phyloP scores from a whole-genome alignment of 148 eudicot genomes.

The Amaranthus hypochondriacus region DNA sequence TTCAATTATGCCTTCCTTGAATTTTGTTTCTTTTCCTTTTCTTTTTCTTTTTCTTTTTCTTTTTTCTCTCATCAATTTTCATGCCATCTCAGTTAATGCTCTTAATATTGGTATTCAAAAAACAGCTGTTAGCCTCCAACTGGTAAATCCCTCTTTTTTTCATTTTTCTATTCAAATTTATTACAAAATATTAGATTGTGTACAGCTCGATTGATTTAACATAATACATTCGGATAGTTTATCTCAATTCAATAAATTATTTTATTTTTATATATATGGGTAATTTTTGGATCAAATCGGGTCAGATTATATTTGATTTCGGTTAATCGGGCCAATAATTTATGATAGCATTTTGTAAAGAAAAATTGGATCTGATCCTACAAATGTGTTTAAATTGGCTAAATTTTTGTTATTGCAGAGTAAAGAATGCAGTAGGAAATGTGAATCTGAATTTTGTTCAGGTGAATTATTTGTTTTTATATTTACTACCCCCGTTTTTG shows the following conservation, averaged over 20 bases:
- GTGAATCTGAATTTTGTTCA: conserved; percentile 67
- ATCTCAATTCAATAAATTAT: too few relatives aligned
- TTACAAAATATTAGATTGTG: too few relatives aligned
- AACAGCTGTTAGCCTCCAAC: conserved; percentile 12
- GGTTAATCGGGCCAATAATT: too few relatives aligned
- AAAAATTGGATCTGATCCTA: neutral
- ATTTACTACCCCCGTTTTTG: neutral
- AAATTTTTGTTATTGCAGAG: conserved; percentile 27
- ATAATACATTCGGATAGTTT: too few relatives aligned
- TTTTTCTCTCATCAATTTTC: conserved; percentile 1
- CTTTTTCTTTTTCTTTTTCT: conserved; percentile 16
- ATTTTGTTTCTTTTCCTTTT: conserved; percentile 17
- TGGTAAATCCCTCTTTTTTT: neutral
- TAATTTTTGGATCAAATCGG: too few relatives aligned
- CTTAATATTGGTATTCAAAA: conserved; percentile 51
- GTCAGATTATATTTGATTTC: too few relatives aligned
- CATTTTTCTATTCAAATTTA: neutral
- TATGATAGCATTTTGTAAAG: neutral
- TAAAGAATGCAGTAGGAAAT: conserved; percentile 57
- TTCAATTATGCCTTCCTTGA: conserved; percentile 22
- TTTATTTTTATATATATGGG: neutral
- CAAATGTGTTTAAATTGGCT: neutral
- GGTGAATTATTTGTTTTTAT: conserved; percentile 25
- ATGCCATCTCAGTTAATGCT: conserved; percentile 31
- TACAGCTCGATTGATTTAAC: too few relatives aligned